Evolutionary conservation across 495 filamentous ascomycete species (phyloP), one percentile per base, ranked within the genome.

Genomic region (Tuber microsphaerosporum): DNA sequence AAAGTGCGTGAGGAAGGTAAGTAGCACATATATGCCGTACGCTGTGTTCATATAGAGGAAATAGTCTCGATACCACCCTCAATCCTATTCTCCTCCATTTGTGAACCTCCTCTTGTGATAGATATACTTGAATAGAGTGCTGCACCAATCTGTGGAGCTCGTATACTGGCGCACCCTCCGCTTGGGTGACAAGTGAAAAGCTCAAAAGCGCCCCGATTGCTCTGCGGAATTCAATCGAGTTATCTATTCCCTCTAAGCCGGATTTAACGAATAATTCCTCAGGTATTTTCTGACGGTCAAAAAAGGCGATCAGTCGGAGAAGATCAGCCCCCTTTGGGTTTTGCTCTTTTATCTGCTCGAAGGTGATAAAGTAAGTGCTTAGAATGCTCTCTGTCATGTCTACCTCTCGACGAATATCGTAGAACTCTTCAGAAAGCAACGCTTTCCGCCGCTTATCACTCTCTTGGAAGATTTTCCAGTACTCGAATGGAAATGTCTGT

Each of bases 331-430:
- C 83, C 22, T 73, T 75, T 17, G 79, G 79, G 68, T 70, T 75
- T 46, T 82, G 70, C 10, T 45, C 44, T 44, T 78, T 56, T 69
- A 88, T 85, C 9, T 85, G 83, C 16, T 86, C 79, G 75, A 87
- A 87, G 0, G 85, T 86, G 20, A 87, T 80, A 75, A 84, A 73
- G 86, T 85, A 88, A 41, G 86, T 87, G 10, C 81, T 83, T 20
- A 86, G 79, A 56, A 56, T 56, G 51, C 51, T 56, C n/a, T 56
- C 51, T n/a, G 51, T 56, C 51, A 56, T 26, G 51, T 56, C 51
- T 56, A 56, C 51, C 10, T 56, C 51, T 10, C 51, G 51, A 56
- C n/a, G 51, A 3, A 56, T 56, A 56, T 56, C 51, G 51, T n/a
- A 56, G n/a, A 56, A 56, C n/a, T 56, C 8, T 56, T 26, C 9